A percentile compares a stretch with the other conserved stretches of the same genome.
phyloP scores from a whole-genome alignment of 139 green algal species.

The Marvania coccoides region DNA sequence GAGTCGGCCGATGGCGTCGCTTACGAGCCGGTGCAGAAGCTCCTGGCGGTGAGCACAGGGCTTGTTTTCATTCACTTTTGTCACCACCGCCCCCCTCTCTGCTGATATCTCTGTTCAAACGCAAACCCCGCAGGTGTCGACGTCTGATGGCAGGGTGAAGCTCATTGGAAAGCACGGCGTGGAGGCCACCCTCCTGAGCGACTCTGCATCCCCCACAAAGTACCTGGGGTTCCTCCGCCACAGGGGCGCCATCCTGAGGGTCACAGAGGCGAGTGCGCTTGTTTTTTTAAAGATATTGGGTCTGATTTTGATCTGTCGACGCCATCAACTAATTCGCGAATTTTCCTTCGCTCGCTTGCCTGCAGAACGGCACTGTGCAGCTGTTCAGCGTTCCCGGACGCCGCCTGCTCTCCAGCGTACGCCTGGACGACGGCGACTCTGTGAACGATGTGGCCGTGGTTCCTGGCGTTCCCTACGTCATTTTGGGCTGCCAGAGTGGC shows the following conservation, averaged over 20 bases:
- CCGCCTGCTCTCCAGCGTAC: constrained; percentile 21
- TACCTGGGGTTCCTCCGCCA: constrained; percentile 35
- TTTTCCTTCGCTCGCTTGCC: background rate
- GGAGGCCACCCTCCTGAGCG: constrained; percentile 18
- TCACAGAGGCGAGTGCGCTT: constrained; percentile 21
- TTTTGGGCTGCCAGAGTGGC: constrained; percentile 39
- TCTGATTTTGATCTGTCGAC: background rate
- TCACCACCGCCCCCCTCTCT: background rate
- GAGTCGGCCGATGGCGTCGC: constrained; percentile 35
- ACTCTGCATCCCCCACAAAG: constrained; percentile 14
- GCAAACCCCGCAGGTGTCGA: constrained; percentile 28
- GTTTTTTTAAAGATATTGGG: background rate
- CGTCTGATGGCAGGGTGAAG: constrained; percentile 38
- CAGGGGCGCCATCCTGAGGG: constrained; percentile 28
- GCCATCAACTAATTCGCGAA: background rate
- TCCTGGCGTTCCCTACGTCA: constrained; percentile 23
- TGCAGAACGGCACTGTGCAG: constrained; percentile 35
- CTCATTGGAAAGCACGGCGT: constrained; percentile 34
- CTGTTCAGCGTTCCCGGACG: constrained; percentile 24
- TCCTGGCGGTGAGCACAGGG: constrained; percentile 36
- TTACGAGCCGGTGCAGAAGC: constrained; percentile 34
- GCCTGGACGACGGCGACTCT: constrained; percentile 21
- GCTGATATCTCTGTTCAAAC: background rate
- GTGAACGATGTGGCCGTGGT: constrained; percentile 27
- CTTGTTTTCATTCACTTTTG: too few relatives aligned